These are phyloP conservation scores for Peronospora tabacina DNA, from an alignment of 352 stramenopile genomes.

Conservation along the genomic window DNA sequence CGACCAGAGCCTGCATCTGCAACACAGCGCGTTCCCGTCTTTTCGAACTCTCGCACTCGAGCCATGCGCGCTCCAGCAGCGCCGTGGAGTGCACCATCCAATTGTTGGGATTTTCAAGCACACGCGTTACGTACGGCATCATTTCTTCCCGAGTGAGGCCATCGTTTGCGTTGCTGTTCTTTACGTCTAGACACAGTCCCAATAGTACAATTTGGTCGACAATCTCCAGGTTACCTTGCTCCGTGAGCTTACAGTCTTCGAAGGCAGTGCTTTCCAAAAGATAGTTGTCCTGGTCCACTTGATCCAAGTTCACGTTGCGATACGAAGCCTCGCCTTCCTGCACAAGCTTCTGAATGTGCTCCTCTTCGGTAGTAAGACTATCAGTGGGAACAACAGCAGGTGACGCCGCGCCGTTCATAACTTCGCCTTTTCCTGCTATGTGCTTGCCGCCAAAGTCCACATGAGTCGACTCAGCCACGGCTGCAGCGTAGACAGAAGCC, in stretches of 20 bases:
- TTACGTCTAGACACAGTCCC: constrained; percentile 93
- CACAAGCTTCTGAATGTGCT: constrained; percentile 52
- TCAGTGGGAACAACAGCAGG: constrained; percentile 15
- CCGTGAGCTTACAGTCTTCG: constrained; percentile 49
- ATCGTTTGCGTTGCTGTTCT: constrained; percentile 93
- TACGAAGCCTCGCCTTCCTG: constrained; percentile 62
- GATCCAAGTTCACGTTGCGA: constrained; percentile 79
- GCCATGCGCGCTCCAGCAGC: constrained; percentile 88
- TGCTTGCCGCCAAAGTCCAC: constrained; percentile 61
- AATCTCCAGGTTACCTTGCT: constrained; percentile 68
- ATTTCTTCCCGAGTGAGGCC: constrained; percentile 93
- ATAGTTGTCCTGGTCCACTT: constrained; percentile 85
- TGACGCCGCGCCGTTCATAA: background rate
- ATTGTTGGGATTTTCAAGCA: constrained; percentile 91
- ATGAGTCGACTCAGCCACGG: constrained; percentile 50
- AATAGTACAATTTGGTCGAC: constrained; percentile 88
- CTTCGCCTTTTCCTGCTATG: constrained; percentile 14
- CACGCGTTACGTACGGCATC: constrained; percentile 89
- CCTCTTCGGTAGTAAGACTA: constrained; percentile 41
- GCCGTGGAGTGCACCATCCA: constrained; percentile 95
- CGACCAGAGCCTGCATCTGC: constrained; percentile 94
- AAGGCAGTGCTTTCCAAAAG: constrained; percentile 90
- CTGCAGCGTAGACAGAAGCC: constrained; percentile 47
- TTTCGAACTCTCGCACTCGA: constrained; percentile 92
- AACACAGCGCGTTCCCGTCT: constrained; percentile 90